A percentile compares a stretch with the other conserved stretches of the same genome.
Conservation (phyloP, 768 basidiomycete genomes). For the Glaciozyma martinii region DNA sequence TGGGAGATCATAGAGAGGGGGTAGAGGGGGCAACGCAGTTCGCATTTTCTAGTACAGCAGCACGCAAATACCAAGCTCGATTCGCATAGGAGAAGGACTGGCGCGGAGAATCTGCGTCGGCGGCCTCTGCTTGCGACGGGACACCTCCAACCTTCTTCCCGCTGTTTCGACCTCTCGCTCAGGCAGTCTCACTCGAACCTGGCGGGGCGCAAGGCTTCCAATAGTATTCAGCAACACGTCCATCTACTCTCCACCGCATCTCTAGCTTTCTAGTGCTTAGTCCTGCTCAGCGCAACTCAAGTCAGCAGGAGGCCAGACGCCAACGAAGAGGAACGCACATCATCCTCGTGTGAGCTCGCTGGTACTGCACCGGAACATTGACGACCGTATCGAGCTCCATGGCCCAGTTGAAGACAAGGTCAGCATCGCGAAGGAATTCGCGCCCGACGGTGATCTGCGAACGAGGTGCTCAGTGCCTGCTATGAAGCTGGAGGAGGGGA, state of each 20-base stretch:
- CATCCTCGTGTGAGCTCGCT: conserved; percentile 50
- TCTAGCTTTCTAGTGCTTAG: background rate
- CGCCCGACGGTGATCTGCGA: conserved; percentile 7
- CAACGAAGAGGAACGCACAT: conserved; percentile 23
- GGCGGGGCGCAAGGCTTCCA: no score
- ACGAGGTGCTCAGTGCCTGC: background rate
- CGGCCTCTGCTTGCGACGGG: no score
- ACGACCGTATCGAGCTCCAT: conserved; percentile 54
- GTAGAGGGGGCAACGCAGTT: background rate
- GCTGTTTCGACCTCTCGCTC: no score
- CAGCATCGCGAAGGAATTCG: conserved; percentile 3
- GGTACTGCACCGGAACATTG: conserved; percentile 66
- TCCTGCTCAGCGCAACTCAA: background rate
- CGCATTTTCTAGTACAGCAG: no score
- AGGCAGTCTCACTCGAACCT: no score
- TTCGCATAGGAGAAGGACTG: no score
- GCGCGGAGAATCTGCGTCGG: no score
- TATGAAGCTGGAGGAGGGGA: conserved; percentile 33
- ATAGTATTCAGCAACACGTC: no score
- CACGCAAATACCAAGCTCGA: no score
- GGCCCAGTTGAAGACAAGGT: conserved; percentile 45
- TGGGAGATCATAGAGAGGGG: conserved; percentile 49
- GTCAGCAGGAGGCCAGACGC: background rate
- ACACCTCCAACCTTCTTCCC: no score
- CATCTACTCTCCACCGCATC: no score